phyloP scores from a whole-genome alignment of 164 flowering plant species.

The Vitis cinerea region DNA sequence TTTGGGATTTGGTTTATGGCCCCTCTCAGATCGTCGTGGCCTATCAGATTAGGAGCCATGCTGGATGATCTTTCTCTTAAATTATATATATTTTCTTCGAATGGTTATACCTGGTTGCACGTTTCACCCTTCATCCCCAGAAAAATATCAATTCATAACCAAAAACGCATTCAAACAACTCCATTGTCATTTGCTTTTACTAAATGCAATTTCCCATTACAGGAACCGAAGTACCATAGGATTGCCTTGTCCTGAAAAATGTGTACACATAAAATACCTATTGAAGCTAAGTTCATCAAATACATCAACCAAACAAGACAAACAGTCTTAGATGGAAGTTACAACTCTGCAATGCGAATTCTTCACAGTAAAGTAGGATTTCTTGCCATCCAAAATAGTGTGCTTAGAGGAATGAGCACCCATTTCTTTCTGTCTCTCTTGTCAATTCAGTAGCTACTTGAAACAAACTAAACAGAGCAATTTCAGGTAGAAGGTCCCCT shows the following conservation, averaged over 20 bases:
- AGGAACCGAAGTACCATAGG: neutral
- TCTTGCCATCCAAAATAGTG: conserved; percentile 5
- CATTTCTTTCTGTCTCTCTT: conserved; percentile 1
- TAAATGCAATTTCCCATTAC: neutral
- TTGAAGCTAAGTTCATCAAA: neutral
- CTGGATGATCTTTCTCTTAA: conserved; percentile 12
- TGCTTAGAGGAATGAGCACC: conserved; percentile 11
- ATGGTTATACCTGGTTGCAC: neutral
- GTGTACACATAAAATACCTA: neutral
- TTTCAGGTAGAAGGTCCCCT: conserved; percentile 27
- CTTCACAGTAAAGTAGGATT: neutral
- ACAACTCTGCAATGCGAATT: neutral
- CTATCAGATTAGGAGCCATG: conserved; percentile 1
- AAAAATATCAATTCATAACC: neutral
- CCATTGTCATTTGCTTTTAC: neutral
- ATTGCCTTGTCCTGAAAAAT: neutral
- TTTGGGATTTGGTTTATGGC: too few relatives aligned
- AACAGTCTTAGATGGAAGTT: neutral
- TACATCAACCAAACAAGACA: neutral
- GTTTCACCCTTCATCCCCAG: conserved; percentile 5
- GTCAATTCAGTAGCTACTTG: neutral
- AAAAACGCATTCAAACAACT: neutral
- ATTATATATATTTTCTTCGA: conserved; percentile 20
- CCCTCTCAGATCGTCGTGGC: too few relatives aligned
- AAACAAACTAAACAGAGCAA: conserved; percentile 24